A percentile compares a stretch with the other conserved stretches of the same genome.
phyloP scores from a whole-genome alignment of 2,329 filamentous ascomycete species.

The Achaetomium macrosporum region DNA sequence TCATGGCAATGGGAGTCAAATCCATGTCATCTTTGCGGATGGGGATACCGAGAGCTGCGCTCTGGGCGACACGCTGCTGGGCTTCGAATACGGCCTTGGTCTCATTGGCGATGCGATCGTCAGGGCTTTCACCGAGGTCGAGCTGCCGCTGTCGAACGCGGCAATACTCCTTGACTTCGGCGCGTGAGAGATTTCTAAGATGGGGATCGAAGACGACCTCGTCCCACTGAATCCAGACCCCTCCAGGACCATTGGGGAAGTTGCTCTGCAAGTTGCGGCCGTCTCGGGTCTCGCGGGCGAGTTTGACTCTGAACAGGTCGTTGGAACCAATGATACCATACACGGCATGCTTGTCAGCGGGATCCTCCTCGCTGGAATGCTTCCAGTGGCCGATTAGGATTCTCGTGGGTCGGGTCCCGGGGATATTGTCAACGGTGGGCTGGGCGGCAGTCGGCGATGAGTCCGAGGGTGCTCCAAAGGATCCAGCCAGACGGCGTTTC shows the following conservation, averaged over 20 bases:
- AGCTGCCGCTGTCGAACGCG: slow-evolving; percentile 55
- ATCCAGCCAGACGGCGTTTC: slow-evolving; percentile 39
- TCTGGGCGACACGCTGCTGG: slow-evolving; percentile 28
- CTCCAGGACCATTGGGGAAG: slow-evolving; percentile 54
- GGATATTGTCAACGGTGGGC: slow-evolving; percentile 37
- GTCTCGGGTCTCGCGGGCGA: slow-evolving; percentile 55
- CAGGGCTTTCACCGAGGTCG: slow-evolving; percentile 45
- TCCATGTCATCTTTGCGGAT: slow-evolving; percentile 20
- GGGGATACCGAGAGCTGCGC: slow-evolving; percentile 9
- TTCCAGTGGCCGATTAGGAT: slow-evolving; percentile 57
- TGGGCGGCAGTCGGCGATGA: slow-evolving; percentile 7
- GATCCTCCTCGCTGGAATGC: slow-evolving; percentile 43
- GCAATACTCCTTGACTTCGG: slow-evolving; percentile 59
- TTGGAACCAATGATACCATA: slow-evolving; percentile 57
- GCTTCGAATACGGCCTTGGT: slow-evolving; percentile 47
- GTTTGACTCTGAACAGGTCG: slow-evolving; percentile 60
- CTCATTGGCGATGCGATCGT: slow-evolving; percentile 46
- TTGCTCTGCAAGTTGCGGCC: slow-evolving; percentile 54
- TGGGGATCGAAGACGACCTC: slow-evolving; percentile 55
- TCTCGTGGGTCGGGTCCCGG: slow-evolving; percentile 49
- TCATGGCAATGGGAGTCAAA: slow-evolving; percentile 15
- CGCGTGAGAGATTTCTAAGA: slow-evolving; percentile 43
- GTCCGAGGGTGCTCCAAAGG: slow-evolving; percentile 6
- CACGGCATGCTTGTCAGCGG: slow-evolving; percentile 53
- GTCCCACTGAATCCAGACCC: slow-evolving; percentile 57